Evolutionary conservation across 2,329 filamentous ascomycete genomes (phyloP).

Genomic region (Alternaria dauci): DNA sequence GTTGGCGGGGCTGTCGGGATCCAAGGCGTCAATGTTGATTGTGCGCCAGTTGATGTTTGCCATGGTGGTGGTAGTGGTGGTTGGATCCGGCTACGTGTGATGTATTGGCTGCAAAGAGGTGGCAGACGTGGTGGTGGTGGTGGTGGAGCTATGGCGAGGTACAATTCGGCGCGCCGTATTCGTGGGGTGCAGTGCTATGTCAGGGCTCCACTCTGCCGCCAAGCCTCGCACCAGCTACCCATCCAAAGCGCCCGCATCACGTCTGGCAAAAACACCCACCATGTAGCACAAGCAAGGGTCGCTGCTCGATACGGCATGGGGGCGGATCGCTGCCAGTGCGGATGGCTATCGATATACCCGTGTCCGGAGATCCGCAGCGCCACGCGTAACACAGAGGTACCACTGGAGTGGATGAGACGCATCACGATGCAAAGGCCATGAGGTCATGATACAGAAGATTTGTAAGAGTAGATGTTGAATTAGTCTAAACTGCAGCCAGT

Average conservation of each 20-base stretch:
- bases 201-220: slow-evolving; percentile 40
- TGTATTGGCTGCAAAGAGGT: slow-evolving; percentile 1
- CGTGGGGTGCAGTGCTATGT: slow-evolving; percentile 37
- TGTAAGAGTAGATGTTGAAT: slow-evolving; percentile 44
- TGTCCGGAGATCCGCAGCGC: slow-evolving; percentile 36
- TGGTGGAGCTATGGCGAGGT: slow-evolving; percentile 30
- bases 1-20: slow-evolving; percentile 89
- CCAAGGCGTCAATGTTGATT: slow-evolving; percentile 91
- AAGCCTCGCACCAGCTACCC: slow-evolving; percentile 30
- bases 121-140: slow-evolving; percentile 23
- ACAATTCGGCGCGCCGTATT: slow-evolving; percentile 29
- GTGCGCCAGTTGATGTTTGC: slow-evolving; percentile 75
- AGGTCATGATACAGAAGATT: slow-evolving; percentile 1
- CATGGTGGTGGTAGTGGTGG: slow-evolving; percentile 43
- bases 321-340: slow-evolving; percentile 34
- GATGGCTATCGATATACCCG: slow-evolving; percentile 30
- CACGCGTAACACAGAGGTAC: slow-evolving; percentile 35
- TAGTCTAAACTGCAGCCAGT: slow-evolving; percentile 46
- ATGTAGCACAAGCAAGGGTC: slow-evolving; percentile 50
- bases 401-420: slow-evolving; percentile 18
- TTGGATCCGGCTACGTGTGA: not conserved
- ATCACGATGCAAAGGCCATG: slow-evolving; percentile 13
- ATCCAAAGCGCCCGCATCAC: slow-evolving; percentile 29
- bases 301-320: slow-evolving; percentile 37
- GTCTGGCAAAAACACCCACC: slow-evolving; percentile 29